Base-by-base conservation (phyloP, 768 basidiomycete genomes). In the Mycena olivaceomarginata region DNA sequence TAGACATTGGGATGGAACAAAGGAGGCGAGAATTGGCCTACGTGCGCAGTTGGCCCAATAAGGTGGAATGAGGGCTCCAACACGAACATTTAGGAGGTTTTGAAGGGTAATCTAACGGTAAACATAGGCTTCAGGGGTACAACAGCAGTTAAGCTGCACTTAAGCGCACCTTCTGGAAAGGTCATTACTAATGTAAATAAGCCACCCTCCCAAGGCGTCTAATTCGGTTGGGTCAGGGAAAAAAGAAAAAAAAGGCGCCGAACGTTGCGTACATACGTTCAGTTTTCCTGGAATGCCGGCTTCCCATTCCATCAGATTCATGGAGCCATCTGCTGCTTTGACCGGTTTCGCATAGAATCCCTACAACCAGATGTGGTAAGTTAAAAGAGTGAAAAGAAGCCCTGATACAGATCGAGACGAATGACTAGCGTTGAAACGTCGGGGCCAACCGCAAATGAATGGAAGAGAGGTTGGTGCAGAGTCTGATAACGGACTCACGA, bases 191-290 rank as follows among this genome's bases (percentile, higher is more conserved):
- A 90, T 85, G 98, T 98, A 88, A 93, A 99, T 48, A 98, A 86
- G n/a, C 98, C 98, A 48, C 94, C 95, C 82, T 98, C 98, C 98
- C 98, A 99, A 78, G 97, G 87, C 2, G 98, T 99, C 98, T 99
- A 76, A 70, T 45, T 64, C 60, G n/a, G n/a, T n/a, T n/a, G n/a
- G n/a, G n/a, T n/a, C n/a, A n/a, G n/a, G n/a, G n/a, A n/a, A n/a
- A n/a, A n/a, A n/a, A n/a, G n/a, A n/a, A n/a, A n/a, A n/a, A n/a
- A n/a, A n/a, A n/a, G n/a, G n/a, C n/a, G n/a, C n/a, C n/a, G n/a
- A n/a, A n/a, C n/a, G n/a, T n/a, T n/a, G 48, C 64, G 53, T 71
- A 51, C 13, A 46, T 86, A 98, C 98, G 75, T 90, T 90, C 64
- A 90, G 79, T 87, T 98, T 99, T 40, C 98, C 98, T 18, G 98